Percentiles rank a stretch among this genome's conserved stretches.
These are phyloP conservation scores for Zygoascus meyerae DNA, from an alignment of 1,139 yeast genomes.

Conservation along the genomic window DNA sequence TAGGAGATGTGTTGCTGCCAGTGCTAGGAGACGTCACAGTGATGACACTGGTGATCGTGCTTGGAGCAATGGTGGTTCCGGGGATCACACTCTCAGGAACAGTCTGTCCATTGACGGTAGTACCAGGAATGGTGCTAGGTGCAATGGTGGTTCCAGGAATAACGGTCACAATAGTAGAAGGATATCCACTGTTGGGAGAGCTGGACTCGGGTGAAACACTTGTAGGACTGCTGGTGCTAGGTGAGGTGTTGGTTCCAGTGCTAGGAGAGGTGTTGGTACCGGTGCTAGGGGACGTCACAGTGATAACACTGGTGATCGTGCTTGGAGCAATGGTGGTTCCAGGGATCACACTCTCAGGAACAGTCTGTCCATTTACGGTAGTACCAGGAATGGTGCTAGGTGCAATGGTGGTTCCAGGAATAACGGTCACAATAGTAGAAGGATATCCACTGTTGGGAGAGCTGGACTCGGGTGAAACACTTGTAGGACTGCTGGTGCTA, in stretches of 20 bases:
- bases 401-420: constrained; percentile 18
- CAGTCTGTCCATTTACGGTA: constrained; percentile 16
- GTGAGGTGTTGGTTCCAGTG: constrained; percentile 10
- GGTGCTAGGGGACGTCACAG: constrained; percentile 1
- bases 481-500: background rate
- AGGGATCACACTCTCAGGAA: constrained; percentile 16
- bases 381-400: constrained; percentile 18
- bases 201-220: background rate
- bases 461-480: constrained; percentile 1
- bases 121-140: constrained; percentile 16
- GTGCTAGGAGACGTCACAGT: constrained; percentile 19
- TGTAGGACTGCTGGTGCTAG: constrained; percentile 16
- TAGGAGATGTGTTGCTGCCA: background rate
- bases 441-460: background rate
- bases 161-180: constrained; percentile 6
- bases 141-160: constrained; percentile 13
- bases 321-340: constrained; percentile 15
- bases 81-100: constrained; percentile 16
- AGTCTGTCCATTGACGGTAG: constrained; percentile 21
- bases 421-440: constrained; percentile 9
- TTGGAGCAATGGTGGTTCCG: constrained; percentile 18
- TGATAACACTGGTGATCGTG: background rate
- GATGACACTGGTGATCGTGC: constrained; percentile 17
- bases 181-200: constrained; percentile 6
- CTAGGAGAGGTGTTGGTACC: no score